Conservation (phyloP, 768 basidiomycete species). For the Mycena latifolia region DNA sequence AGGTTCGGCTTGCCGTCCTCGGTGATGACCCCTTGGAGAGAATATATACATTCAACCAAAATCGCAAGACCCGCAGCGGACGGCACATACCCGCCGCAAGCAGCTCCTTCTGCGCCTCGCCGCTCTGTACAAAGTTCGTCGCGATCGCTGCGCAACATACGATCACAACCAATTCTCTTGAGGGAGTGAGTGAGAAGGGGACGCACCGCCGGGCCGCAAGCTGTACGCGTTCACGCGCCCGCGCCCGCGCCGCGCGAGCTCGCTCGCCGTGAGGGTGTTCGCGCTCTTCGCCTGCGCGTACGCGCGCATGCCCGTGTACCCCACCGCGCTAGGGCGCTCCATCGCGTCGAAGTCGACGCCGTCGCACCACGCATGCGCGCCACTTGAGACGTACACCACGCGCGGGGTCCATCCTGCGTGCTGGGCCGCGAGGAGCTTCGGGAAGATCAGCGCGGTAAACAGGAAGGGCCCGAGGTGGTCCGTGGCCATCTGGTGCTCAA, state of each 20-base stretch:
- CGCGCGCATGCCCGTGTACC: slow-evolving; percentile 11
- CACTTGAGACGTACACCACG: slow-evolving; percentile 27
- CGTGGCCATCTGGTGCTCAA: slow-evolving; percentile 26
- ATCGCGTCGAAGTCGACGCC: slow-evolving; percentile 19
- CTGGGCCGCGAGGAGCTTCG: slow-evolving; percentile 11
- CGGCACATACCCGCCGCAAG: slow-evolving; percentile 19
- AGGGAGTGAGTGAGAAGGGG: not conserved
- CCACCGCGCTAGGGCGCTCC: slow-evolving; percentile 17
- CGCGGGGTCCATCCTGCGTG: slow-evolving; percentile 16
- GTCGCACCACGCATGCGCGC: slow-evolving; percentile 22
- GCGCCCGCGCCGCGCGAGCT: slow-evolving; percentile 23
- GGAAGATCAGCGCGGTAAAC: slow-evolving; percentile 28
- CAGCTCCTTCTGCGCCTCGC: not conserved
- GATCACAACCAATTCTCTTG: too few species aligned
- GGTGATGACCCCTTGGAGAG: slow-evolving; percentile 15
- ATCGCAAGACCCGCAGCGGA: too few species aligned
- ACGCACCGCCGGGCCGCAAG: slow-evolving; percentile 29
- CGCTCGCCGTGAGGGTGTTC: slow-evolving; percentile 24
- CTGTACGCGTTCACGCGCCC: slow-evolving; percentile 25
- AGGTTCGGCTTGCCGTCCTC: slow-evolving; percentile 25
- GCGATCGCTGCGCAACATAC: slow-evolving; percentile 11
- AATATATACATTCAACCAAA: too few species aligned
- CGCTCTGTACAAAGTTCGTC: slow-evolving; percentile 25
- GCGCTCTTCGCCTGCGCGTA: slow-evolving; percentile 30
- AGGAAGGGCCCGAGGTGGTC: slow-evolving; percentile 33